Base-by-base conservation (phyloP, 2,329 filamentous ascomycete species). In the Pezicula rhizophila region DNA sequence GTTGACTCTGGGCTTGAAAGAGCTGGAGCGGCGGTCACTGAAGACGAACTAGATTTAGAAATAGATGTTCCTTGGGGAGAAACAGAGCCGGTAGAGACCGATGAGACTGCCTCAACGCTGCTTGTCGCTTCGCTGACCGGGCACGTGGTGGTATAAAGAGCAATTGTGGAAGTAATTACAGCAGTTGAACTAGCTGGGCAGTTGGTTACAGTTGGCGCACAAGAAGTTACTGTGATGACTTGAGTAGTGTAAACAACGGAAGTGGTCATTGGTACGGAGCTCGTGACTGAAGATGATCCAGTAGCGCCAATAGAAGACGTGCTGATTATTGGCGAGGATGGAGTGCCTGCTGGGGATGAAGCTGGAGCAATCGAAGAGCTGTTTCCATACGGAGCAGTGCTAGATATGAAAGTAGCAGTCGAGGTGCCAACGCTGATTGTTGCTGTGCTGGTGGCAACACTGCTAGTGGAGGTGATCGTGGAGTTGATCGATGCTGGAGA, bases 131-230 rank as follows among this genome's bases (percentile, higher is more conserved):
- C 28, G 17, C 67, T 69, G 11, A 28, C 60, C 15, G 67, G 70
- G 60, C 70, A 74, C 46, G 73, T 62, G 11, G 73, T 75, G 10
- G 71, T 74, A 53, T 68, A 71, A 39, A 72, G 42, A 23, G 69
- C 55, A 25, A 74, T 64, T 2, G 61, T 61, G 54, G 68, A 62
- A 5, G 70, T 71, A n/a, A 63, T 66, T 33, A 69, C 62, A 28
- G 64, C 57, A 33, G 59, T 60, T 23, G 54, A 59, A 4, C 47
- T 39, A 18, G 50, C 42, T 6, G 56, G 56, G 45, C 57, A 59
- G 12, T 57, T 49, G 14, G 53, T 53, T 12, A 59, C 53, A 2
- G 47, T 48, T 12, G 47, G 49, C 4, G 57, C 55, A 39, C 56
- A 60, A 17, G 55, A 52, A 23, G 49, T 58, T 23, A 58, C 50